Base-by-base conservation (phyloP, 768 basidiomycete genomes). In the Fomitopsis pulvina region DNA sequence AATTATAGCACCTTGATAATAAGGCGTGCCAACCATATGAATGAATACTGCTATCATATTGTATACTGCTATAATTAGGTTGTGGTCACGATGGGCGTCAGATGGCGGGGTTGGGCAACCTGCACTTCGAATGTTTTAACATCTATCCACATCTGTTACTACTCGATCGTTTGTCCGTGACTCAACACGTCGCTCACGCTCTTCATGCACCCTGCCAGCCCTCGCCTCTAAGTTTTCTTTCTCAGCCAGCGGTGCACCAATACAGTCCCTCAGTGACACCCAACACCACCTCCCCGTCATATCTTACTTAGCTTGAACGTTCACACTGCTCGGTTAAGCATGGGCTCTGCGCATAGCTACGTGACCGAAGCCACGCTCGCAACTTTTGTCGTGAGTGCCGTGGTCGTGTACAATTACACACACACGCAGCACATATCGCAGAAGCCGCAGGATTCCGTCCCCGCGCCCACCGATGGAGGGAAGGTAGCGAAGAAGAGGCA, bases 401-500 rank as follows among this genome's bases (percentile, higher is more conserved):
- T 32, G 20, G 47, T 27, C 30, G 50, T 49, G 18, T 60, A 55
- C 52, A 58, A 60, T 32, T 60, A 55, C 54, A 32, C 56, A 27
- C 53, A n/a, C 52, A 26, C 49, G 65, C 39, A 61, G 60, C 25
- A 53, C 64, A 27, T 52, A 50, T 45, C 46, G 57, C 58, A 14
- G 45, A 37, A 20, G n/a, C 47, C 29, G 40, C 53, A 42, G 26
- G 47, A 54, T 37, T 29, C 34, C 45, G 27, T 39, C 46, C 28
- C 50, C 16, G 28, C 53, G 9, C 25, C 54, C 18, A 47, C 43
- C 21, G 50, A 42, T 32, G 59, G 38, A 51, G 57, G 55, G 45
- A 45, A 50, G 38, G 57, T 60, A 53, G 53, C 57, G 52, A 60
- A 59, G 55, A 61, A 64, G 54, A 48, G 52, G 50, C 45, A 44